Evolutionary conservation across 345 rosid genomes (phyloP), one percentile per base, ranked within the genome.

Genomic region (Populus pruinosa): DNA sequence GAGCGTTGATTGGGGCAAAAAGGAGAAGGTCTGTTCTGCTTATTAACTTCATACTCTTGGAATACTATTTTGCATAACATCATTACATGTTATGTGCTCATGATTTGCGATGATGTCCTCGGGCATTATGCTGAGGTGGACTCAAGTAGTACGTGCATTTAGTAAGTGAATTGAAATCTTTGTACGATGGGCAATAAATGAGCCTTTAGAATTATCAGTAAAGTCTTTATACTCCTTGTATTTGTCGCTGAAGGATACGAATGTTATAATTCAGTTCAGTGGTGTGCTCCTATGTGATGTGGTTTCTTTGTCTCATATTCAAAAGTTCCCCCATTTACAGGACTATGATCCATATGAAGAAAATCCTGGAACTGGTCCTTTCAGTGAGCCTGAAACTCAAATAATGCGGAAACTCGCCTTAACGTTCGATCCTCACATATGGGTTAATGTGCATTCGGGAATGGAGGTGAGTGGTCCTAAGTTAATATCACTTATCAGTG

Each of bases 1-100:
- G 99, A 91, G 96, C 36, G 98, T 96, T 66, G 97, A 96, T 77
- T 94, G 99, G 99, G 99, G 98, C 62, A 96, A 89, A 86, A 96
- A 94, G 82, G 99, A 96, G 86, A 89, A 96, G 94, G 99, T 94
- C 36, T 62, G 70, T 50, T 53, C 16, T 79, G 63, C 20, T 59
- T 72, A 25, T 71, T 59, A 53, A 63, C 3, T 59, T 69, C 67
- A 20, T 41, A 36, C 35, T 36, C 0, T 43, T 55, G 36, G 43
- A 56, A 63, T 64, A 33, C 21, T 75, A 72, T 53, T 73, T 74
- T 61, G 38, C 56, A 53, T 14, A 72, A 74, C 49, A 43, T 73
- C 63, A 36, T 36, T 36, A 36, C 39, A 36, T 36, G 39, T 6
- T 36, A 36, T 0, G 7, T 36, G 39, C 39, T 36, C 39, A 36